Percentiles rank a stretch among this genome's conserved stretches.
These are phyloP conservation scores for Pseudocercospora eumusae DNA, from an alignment of 2,329 filamentous ascomycete species.

Conservation along the genomic window DNA sequence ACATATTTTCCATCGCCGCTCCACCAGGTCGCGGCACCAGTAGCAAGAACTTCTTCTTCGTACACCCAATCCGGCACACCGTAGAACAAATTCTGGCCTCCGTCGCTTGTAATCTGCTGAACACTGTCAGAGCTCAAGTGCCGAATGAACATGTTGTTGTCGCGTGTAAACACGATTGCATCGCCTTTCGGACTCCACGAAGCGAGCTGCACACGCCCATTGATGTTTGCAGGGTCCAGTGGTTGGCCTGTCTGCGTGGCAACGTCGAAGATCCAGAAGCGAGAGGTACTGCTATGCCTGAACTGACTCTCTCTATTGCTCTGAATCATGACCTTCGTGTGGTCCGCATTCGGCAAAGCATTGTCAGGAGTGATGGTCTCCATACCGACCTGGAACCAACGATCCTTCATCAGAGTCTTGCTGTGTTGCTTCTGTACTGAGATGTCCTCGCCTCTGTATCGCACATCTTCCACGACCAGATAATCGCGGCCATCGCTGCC, in stretches of 20 bases:
- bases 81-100: conserved; percentile 86
- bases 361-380: conserved; percentile 58
- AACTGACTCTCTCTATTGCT: conserved; percentile 75
- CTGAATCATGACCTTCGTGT: conserved; percentile 82
- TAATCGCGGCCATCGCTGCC: conserved; percentile 66
- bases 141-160: conserved; percentile 88
- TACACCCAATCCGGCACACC: conserved; percentile 98
- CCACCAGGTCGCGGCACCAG: conserved; percentile 91
- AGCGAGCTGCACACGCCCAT: conserved; percentile 75
- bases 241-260: conserved; percentile 74
- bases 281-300: conserved; percentile 83
- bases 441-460: conserved; percentile 52
- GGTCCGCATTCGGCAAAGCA: conserved; percentile 75
- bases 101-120: conserved; percentile 78
- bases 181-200: conserved; percentile 87
- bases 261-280: conserved; percentile 93
- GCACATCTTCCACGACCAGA: conserved; percentile 83
- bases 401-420: conserved; percentile 73
- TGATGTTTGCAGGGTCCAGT: conserved; percentile 67
- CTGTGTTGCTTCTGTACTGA: conserved; percentile 52
- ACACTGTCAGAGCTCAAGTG: conserved; percentile 62
- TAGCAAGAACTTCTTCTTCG: conserved; percentile 79
- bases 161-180: conserved; percentile 81
- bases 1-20: conserved; percentile 84
- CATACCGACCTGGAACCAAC: conserved; percentile 62